Conservation (phyloP, 768 basidiomycete genomes). For the Termitomyces sp. region DNA sequence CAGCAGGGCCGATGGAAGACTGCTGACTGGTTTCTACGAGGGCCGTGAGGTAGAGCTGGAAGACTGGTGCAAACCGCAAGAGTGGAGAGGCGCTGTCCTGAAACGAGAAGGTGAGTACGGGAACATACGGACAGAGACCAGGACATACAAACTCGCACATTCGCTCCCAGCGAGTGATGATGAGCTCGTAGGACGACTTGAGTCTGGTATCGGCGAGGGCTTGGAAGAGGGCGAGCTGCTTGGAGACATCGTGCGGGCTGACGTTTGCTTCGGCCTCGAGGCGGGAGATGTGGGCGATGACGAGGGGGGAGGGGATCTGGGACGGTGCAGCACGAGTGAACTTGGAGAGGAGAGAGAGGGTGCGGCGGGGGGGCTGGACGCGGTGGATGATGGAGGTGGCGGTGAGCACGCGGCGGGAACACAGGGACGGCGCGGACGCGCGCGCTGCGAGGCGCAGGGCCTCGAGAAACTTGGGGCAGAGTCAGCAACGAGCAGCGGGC, state of each 20-base stretch:
- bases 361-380: constrained; percentile 16
- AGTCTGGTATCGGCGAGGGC: constrained; percentile 62
- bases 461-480: constrained; percentile 5
- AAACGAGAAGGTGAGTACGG: constrained; percentile 8
- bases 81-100: constrained; percentile 70
- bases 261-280: constrained; percentile 77
- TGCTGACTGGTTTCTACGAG: constrained; percentile 55
- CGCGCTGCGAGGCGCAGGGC: constrained; percentile 10
- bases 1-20: constrained; percentile 55
- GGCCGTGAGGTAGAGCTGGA: constrained; percentile 69
- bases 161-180: constrained; percentile 78
- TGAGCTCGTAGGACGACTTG: constrained; percentile 62
- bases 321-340: constrained; percentile 42
- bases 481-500: background rate
- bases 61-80: constrained; percentile 63
- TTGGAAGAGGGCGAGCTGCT: constrained; percentile 65
- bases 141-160: constrained; percentile 75
- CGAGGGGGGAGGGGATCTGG: constrained; percentile 50
- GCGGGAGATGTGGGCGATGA: constrained; percentile 65
- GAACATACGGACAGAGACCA: background rate
- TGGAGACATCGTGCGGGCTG: constrained; percentile 59
- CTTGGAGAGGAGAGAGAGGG: constrained; percentile 37
- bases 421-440: constrained; percentile 8
- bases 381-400: constrained; percentile 8
- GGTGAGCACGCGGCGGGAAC: constrained; percentile 6